A percentile compares a stretch with the other conserved stretches of the same genome.
phyloP scores from a whole-genome alignment of 805 yeast species.

The Suhomyces xylopsoci region DNA sequence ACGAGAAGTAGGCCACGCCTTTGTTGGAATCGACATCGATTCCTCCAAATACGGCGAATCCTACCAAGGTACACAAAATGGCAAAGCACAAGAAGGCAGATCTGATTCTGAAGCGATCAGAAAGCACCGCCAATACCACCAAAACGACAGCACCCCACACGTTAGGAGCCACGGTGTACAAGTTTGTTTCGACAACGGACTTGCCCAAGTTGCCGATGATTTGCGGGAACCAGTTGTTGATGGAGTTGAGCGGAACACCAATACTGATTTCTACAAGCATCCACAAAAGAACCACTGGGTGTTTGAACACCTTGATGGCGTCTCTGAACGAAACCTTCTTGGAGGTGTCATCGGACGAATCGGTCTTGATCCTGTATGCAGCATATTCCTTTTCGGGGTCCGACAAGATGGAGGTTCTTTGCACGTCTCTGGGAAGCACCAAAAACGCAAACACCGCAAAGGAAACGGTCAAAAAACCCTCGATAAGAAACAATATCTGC shows the following conservation, averaged over 20 bases:
- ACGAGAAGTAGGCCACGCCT: slow-evolving; percentile 43
- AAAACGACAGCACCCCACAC: slow-evolving; percentile 46
- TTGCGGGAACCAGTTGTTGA: slow-evolving; percentile 50
- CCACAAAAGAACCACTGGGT: slow-evolving; percentile 46
- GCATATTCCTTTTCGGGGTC: slow-evolving; percentile 42
- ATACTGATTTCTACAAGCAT: slow-evolving; percentile 42
- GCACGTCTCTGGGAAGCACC: slow-evolving; percentile 37
- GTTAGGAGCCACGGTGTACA: slow-evolving; percentile 49
- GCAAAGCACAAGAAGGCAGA: slow-evolving; percentile 38
- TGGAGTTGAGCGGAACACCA: slow-evolving; percentile 50
- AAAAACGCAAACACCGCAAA: slow-evolving; percentile 30
- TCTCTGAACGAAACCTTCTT: slow-evolving; percentile 36
- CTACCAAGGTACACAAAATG: slow-evolving; percentile 39
- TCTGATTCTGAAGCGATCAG: slow-evolving; percentile 40
- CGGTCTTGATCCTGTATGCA: slow-evolving; percentile 38
- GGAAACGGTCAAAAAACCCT: slow-evolving; percentile 40
- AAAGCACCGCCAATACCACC: slow-evolving; percentile 35
- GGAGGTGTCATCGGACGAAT: slow-evolving; percentile 41
- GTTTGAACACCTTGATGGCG: slow-evolving; percentile 42
- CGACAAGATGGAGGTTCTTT: slow-evolving; percentile 33
- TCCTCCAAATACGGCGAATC: slow-evolving; percentile 46
- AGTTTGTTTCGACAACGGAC: slow-evolving; percentile 39
- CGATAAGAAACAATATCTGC: slow-evolving; percentile 47
- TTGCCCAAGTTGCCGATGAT: slow-evolving; percentile 37
- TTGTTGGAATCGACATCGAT: slow-evolving; percentile 37